phyloP scores from a whole-genome alignment of 352 stramenopile species.

The Ochromonadaceae sp. region DNA sequence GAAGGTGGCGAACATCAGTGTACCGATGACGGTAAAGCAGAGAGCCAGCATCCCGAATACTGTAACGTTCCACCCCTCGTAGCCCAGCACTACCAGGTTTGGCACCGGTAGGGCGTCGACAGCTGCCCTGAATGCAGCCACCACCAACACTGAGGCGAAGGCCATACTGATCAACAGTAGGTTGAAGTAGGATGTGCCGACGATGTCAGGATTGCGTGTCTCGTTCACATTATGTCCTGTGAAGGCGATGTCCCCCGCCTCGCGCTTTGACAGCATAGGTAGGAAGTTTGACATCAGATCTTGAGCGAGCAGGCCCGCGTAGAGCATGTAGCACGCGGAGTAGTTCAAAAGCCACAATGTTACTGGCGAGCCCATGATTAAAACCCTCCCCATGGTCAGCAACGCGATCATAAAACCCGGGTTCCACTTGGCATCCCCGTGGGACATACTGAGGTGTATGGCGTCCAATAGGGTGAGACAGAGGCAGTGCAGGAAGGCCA shows the following conservation, averaged over 20 bases:
- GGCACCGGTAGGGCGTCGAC: neutral
- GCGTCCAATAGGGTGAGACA: conserved; percentile 19
- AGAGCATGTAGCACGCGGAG: conserved; percentile 16
- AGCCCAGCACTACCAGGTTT: neutral
- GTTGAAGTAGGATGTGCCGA: conserved; percentile 13
- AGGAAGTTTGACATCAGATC: conserved; percentile 18
- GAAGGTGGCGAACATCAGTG: conserved; percentile 3
- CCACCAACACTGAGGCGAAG: conserved; percentile 15
- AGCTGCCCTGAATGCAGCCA: neutral
- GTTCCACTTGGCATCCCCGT: conserved; percentile 20
- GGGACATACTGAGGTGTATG: conserved; percentile 17
- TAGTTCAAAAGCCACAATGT: conserved; percentile 23
- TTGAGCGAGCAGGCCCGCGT: conserved; percentile 11
- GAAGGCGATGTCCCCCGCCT: conserved; percentile 21
- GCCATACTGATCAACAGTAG: conserved; percentile 17
- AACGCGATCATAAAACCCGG: conserved; percentile 23
- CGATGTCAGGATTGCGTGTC: conserved; percentile 18
- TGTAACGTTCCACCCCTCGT: conserved; percentile 10
- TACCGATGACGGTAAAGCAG: neutral
- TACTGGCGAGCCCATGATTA: conserved; percentile 12
- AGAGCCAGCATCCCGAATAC: conserved; percentile 19
- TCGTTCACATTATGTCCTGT: conserved; percentile 1
- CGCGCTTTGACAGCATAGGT: conserved; percentile 4
- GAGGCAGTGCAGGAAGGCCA: conserved; percentile 19
- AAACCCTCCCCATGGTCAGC: conserved; percentile 3